Conservation (phyloP, 129 eudicot genomes). For the Lonicera japonica region DNA sequence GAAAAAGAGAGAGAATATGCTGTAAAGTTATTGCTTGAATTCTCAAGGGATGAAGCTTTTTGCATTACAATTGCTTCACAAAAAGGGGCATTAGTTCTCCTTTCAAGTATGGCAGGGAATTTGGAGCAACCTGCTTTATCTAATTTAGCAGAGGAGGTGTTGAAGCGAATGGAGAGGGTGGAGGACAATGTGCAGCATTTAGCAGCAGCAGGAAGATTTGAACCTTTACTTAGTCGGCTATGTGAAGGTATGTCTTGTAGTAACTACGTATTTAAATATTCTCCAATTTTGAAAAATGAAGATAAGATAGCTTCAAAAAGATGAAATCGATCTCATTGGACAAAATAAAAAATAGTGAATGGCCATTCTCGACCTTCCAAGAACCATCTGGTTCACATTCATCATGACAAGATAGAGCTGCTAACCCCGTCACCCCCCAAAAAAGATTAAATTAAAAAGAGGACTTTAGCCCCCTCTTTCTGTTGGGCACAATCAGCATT, state of each 20-base stretch:
- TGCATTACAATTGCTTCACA: conserved; percentile 34
- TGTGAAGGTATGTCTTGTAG: conserved; percentile 24
- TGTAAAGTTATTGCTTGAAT: conserved; percentile 30
- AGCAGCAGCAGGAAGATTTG: conserved; percentile 40
- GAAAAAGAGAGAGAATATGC: conserved; percentile 34
- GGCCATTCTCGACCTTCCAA: too few species aligned
- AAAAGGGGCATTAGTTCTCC: conserved; percentile 41
- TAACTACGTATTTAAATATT: neutral
- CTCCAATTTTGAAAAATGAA: neutral
- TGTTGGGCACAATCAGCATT: too few species aligned
- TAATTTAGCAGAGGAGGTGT: conserved; percentile 40
- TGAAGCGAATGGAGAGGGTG: conserved; percentile 29
- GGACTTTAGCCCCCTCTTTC: too few species aligned
- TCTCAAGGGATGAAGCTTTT: conserved; percentile 29
- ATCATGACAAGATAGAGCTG: too few species aligned
- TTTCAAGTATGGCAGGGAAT: conserved; percentile 35
- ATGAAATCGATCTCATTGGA: too few species aligned
- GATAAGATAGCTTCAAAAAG: too few species aligned
- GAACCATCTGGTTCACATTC: too few species aligned
- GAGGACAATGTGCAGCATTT: conserved; percentile 32
- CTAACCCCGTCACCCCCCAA: too few species aligned
- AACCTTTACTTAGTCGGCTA: conserved; percentile 32
- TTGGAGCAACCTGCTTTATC: conserved; percentile 35
- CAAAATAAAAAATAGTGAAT: too few species aligned
- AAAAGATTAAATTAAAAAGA: too few species aligned